Conservation (phyloP, 1,284 basidiomycete species). For the Boletus calvinii region DNA sequence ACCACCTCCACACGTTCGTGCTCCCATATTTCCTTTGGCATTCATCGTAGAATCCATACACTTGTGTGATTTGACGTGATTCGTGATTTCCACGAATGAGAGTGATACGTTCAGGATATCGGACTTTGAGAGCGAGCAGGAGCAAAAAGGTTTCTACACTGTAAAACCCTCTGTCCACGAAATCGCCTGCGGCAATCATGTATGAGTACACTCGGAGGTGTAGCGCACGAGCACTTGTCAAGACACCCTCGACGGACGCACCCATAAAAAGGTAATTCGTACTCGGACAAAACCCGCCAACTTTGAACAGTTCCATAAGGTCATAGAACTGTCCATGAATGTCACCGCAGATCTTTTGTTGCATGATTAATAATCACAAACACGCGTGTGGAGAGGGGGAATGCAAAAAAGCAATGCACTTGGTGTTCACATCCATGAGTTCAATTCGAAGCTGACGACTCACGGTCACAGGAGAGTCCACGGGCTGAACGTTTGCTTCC, state of each 20-base stretch:
- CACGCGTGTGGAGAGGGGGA: conserved; percentile 22
- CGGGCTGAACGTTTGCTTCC: conserved; percentile 95
- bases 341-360: conserved; percentile 91
- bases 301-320: conserved; percentile 94
- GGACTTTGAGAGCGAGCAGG: conserved; percentile 92
- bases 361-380: conserved; percentile 32
- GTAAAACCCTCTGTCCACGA: conserved; percentile 97
- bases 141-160: conserved; percentile 96
- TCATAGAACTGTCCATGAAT: conserved; percentile 99
- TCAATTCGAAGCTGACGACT: conserved; percentile 8
- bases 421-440: conserved; percentile 3
- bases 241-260: conserved; percentile 40
- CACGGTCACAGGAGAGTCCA: conserved; percentile 95
- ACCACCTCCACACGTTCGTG: conserved; percentile 96
- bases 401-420: background rate
- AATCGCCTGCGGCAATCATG: conserved; percentile 64
- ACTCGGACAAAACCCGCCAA: conserved; percentile 93
- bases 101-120: conserved; percentile 96
- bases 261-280: conserved; percentile 99
- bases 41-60: conserved; percentile 99
- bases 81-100: conserved; percentile 98
- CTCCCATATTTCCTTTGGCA: conserved; percentile 96
- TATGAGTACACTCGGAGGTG: conserved; percentile 11
- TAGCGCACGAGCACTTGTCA: background rate
- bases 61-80: conserved; percentile 97